Conservation (phyloP, 116 monocot species). For the Dioscorea cayenensis region DNA sequence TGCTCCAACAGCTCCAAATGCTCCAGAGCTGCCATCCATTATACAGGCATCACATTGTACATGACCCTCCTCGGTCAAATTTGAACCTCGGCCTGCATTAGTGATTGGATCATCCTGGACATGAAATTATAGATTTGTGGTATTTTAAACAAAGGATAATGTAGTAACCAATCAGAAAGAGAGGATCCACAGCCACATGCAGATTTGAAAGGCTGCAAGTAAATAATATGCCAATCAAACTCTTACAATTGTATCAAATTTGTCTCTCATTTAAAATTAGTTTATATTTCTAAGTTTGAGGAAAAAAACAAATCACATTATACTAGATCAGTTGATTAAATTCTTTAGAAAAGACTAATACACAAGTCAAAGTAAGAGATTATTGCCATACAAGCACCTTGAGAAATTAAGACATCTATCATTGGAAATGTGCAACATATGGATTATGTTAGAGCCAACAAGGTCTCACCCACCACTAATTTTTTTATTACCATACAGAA, state of each 20-base stretch:
- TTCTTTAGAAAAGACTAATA: no score
- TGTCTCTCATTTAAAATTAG: no score
- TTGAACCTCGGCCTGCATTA: conserved; percentile 95
- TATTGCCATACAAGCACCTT: no score
- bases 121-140: conserved; percentile 12
- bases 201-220: neutral
- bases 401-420: no score
- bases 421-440: no score
- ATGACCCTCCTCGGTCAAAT: conserved; percentile 83
- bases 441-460: no score
- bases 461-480: no score
- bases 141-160: neutral
- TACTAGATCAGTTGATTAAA: no score
- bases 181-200: neutral
- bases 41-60: conserved; percentile 99
- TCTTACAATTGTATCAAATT: neutral
- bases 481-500: no score
- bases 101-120: conserved; percentile 94
- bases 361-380: no score
- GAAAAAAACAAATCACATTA: no score
- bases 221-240: neutral
- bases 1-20: conserved; percentile 93
- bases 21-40: conserved; percentile 86
- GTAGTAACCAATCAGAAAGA: neutral
- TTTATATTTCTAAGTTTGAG: no score